A percentile compares a stretch with the other conserved stretches of the same genome.
phyloP scores from a whole-genome alignment of 1,284 basidiomycete genomes.

The Neolentinus lepideus region DNA sequence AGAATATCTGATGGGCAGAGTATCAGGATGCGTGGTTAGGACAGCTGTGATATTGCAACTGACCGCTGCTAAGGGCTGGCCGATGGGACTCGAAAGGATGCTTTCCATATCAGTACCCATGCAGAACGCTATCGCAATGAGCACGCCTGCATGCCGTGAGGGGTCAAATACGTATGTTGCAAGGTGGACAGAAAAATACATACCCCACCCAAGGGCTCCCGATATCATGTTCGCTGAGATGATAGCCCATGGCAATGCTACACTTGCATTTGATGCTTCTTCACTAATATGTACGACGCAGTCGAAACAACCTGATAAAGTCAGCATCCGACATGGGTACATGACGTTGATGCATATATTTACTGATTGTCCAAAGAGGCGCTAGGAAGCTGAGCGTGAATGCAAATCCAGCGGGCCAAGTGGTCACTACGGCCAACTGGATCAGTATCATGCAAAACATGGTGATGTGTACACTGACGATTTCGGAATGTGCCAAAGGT shows the following conservation, averaged over 20 bases:
- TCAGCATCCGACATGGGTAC: not conserved
- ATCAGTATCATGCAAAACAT: not conserved
- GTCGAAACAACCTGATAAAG: conserved; percentile 32
- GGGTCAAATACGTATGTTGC: conserved; percentile 23
- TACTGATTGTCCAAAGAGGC: conserved; percentile 13
- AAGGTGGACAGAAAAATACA: conserved; percentile 14
- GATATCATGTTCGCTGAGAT: conserved; percentile 44
- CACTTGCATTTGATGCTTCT: conserved; percentile 10
- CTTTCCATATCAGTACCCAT: conserved; percentile 56
- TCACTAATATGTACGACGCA: conserved; percentile 29
- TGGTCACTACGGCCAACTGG: not conserved
- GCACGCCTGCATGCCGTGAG: conserved; percentile 21
- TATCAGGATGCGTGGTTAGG: not conserved
- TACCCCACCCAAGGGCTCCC: conserved; percentile 65
- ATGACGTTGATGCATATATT: conserved; percentile 8
- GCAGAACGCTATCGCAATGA: conserved; percentile 48
- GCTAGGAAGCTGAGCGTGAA: conserved; percentile 14
- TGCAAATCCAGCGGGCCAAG: conserved; percentile 12
- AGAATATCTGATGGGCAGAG: conserved; percentile 41
- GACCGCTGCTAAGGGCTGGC: conserved; percentile 60
- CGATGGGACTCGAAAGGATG: conserved; percentile 49
- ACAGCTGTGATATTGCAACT: conserved; percentile 11
- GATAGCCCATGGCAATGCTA: conserved; percentile 12
- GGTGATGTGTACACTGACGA: not conserved
- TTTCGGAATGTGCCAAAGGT: conserved; percentile 8